Percentiles rank a stretch among this genome's conserved stretches.
phyloP scores from a whole-genome alignment of 2,329 filamentous ascomycete species.

The Dactylellina sp. region DNA sequence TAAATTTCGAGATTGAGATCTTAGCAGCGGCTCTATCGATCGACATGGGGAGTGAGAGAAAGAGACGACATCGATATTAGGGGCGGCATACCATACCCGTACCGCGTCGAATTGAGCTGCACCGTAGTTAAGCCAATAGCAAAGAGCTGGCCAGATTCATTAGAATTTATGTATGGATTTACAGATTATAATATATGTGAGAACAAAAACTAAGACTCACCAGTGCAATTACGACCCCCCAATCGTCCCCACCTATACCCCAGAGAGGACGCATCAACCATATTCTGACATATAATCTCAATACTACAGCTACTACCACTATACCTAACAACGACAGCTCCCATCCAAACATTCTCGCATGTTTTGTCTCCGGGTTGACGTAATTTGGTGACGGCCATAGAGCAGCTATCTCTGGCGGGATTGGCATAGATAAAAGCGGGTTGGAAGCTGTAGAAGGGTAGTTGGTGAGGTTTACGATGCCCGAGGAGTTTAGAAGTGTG shows the following conservation, averaged over 20 bases:
- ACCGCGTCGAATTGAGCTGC: slow-evolving; percentile 43
- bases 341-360: slow-evolving; percentile 48
- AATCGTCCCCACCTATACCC: slow-evolving; percentile 48
- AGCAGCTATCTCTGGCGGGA: slow-evolving; percentile 38
- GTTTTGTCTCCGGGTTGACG: slow-evolving; percentile 49
- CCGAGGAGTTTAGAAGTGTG: slow-evolving; percentile 38
- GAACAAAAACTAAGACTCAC: slow-evolving; percentile 1
- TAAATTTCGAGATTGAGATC: neutral
- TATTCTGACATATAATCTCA: slow-evolving; percentile 48
- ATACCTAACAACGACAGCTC: slow-evolving; percentile 31
- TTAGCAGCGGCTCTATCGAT: too few species aligned
- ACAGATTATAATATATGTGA: neutral
- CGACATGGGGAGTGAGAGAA: too few species aligned
- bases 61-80: too few species aligned
- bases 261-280: slow-evolving; percentile 50
- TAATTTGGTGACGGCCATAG: slow-evolving; percentile 54
- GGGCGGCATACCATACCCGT: slow-evolving; percentile 43
- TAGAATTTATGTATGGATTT: slow-evolving; percentile 1
- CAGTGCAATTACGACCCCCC: slow-evolving; percentile 35
- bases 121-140: slow-evolving; percentile 43
- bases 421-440: slow-evolving; percentile 37
- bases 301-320: slow-evolving; percentile 29
- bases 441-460: slow-evolving; percentile 33
- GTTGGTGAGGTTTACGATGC: slow-evolving; percentile 12
- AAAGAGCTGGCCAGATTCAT: slow-evolving; percentile 19